Evolutionary conservation across 805 yeast genomes (phyloP), one percentile per base, ranked within the genome.

Genomic region (Ogataea trehaloabstinens): DNA sequence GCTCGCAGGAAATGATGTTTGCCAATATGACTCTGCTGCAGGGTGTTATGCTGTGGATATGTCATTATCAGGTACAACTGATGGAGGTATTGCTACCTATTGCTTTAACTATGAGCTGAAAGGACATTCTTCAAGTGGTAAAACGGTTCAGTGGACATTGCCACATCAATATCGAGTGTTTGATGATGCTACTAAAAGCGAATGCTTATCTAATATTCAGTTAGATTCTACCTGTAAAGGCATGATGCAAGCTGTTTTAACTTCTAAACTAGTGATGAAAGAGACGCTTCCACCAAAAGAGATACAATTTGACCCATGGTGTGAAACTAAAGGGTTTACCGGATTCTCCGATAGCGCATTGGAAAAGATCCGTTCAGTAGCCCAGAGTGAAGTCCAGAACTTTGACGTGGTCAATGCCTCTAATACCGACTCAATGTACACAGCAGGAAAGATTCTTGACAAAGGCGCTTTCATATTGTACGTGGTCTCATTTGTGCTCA

Each of bases 401-500:
- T 60, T 56, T 39, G 85, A 82, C 45, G 71, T 83, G 24, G 63
- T 64, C 4, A 73, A 70, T 13, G 74, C 72, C 60, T 73, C 83
- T n/a, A 66, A 83, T 52, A 66, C 82, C 8, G 87, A 87, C 45
- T 87, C 96, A 0, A 90, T 90, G 85, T 91, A 91, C 63, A 80
- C 86, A 16, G 75, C 95, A 2, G 99, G 98, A 10, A 91, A 93
- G 59, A 72, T 79, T 19, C 66, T 90, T 35, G 96, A 89, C 49
- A 93, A 90, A 64, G 93, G 85, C 63, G 96, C 98, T 0, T 84
- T 85, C 71, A 74, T 93, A 37, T 69, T 88, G 11, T 84, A 84
- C 46, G 86, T 81, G 8, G 78, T 82, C 27, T 80, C 83, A 38
- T 80, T 71, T 45, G 71, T 91, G 15, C 60, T 91, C 31, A 58